A percentile compares a stretch with the other conserved stretches of the same genome.
Conservation (phyloP, 371 early-diverging fungal genomes). For the Phascolomyces articulosus region DNA sequence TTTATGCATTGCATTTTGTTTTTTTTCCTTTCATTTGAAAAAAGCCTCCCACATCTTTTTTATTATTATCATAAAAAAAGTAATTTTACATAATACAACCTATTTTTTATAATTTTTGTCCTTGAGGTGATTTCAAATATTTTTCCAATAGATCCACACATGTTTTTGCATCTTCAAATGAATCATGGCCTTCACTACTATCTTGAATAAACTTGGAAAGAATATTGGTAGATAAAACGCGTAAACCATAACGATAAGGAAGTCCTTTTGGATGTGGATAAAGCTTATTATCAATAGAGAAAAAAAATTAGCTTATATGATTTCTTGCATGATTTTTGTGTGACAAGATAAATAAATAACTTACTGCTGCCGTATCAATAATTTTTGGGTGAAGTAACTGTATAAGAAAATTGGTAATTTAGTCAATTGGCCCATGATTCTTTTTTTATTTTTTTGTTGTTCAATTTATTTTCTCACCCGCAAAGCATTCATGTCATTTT, state of each 20-base stretch:
- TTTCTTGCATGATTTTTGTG: background rate
- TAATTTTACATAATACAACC: background rate
- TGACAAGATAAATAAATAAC: background rate
- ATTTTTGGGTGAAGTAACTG: conserved; percentile 41
- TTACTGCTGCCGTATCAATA: conserved; percentile 51
- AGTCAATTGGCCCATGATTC: background rate
- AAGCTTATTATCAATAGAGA: conserved; percentile 21
- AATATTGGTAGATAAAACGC: conserved; percentile 30
- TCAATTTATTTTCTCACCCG: conserved; percentile 19
- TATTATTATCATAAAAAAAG: too few species aligned
- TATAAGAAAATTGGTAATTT: background rate
- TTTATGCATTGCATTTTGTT: too few species aligned
- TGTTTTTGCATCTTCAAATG: conserved; percentile 59
- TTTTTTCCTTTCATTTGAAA: too few species aligned
- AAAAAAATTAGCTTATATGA: background rate
- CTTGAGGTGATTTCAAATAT: conserved; percentile 1
- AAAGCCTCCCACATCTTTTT: too few species aligned
- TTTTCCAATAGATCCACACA: conserved; percentile 50
- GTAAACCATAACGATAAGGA: conserved; percentile 46
- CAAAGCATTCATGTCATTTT: conserved; percentile 54
- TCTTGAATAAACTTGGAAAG: conserved; percentile 55
- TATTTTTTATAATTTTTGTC: background rate
- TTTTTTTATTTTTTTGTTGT: background rate
- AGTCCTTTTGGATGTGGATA: conserved; percentile 50
- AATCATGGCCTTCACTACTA: conserved; percentile 59